Evolutionary conservation across 179 eudicot species (phyloP).

Genomic region (Carnegiea gigantea): DNA sequence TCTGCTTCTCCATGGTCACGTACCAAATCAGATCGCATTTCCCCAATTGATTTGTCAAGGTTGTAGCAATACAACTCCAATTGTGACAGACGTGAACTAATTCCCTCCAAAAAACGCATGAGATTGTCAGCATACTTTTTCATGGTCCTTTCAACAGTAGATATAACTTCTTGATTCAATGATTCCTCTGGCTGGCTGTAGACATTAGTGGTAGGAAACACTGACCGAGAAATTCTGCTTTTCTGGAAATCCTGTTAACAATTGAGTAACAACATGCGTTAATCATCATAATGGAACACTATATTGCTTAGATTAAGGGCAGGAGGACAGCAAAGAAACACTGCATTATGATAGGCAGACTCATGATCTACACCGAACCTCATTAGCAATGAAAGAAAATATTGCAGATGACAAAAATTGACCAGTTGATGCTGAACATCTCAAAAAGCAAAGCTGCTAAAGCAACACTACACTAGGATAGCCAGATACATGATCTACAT

Average conservation of each 20-base stretch:
- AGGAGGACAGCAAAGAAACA: not conserved
- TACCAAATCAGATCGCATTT: constrained; percentile 81
- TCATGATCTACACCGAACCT: not conserved
- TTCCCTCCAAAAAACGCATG: constrained; percentile 95
- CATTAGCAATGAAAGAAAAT: not conserved
- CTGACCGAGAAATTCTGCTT: constrained; percentile 73
- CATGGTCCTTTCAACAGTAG: constrained; percentile 78
- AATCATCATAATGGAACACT: not conserved
- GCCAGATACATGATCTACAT: too few species aligned
- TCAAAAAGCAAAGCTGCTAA: too few species aligned
- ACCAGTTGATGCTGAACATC: not conserved
- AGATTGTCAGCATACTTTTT: constrained; percentile 90
- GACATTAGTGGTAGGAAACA: constrained; percentile 51
- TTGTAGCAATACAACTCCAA: constrained; percentile 91
- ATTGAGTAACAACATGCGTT: not conserved
- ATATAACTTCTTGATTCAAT: constrained; percentile 56
- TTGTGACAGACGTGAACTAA: constrained; percentile 92
- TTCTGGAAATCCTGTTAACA: constrained; percentile 74
- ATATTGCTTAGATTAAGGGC: not conserved
- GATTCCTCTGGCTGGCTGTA: constrained; percentile 66
- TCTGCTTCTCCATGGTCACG: constrained; percentile 85
- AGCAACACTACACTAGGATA: too few species aligned
- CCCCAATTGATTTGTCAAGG: constrained; percentile 90
- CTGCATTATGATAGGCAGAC: not conserved
- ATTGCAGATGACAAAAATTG: not conserved